Percentiles rank a stretch among this genome's conserved stretches.
phyloP scores from a whole-genome alignment of 495 filamentous ascomycete genomes.

The Corynascus novoguineensis region DNA sequence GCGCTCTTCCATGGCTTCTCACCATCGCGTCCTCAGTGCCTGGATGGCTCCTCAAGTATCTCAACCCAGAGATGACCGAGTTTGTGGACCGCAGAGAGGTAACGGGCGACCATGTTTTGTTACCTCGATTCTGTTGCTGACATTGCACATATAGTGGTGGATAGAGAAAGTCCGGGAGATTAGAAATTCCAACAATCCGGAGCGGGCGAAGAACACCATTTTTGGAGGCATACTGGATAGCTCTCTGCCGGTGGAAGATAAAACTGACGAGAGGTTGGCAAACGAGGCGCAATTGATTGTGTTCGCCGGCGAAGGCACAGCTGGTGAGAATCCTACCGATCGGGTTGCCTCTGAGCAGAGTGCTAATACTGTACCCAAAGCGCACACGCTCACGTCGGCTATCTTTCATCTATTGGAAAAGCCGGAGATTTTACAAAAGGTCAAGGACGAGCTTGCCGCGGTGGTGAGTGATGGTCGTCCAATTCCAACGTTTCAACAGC shows the following conservation, averaged over 20 bases:
- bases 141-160: conserved; percentile 12
- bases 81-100: background rate
- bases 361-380: too few relatives aligned
- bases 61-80: background rate
- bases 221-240: conserved; percentile 12
- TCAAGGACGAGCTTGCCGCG: background rate
- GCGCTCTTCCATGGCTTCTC: background rate
- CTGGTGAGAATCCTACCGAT: background rate
- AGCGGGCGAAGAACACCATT: conserved; percentile 8
- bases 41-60: background rate
- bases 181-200: background rate
- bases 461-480: background rate
- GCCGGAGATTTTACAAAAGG: background rate
- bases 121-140: too few relatives aligned
- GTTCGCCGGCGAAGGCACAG: conserved; percentile 6
- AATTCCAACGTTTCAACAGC: background rate
- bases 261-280: background rate
- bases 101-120: too few relatives aligned
- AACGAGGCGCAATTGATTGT: conserved; percentile 10
- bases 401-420: conserved; percentile 1
- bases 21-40: background rate
- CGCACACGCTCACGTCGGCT: conserved; percentile 3
- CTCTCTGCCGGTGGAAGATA: conserved; percentile 4
- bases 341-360: background rate
- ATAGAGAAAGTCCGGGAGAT: conserved; percentile 2